A percentile compares a stretch with the other conserved stretches of the same genome.
These are phyloP conservation scores for Panaeolus papilionaceus DNA, from an alignment of 768 basidiomycete genomes.

Conservation along the genomic window DNA sequence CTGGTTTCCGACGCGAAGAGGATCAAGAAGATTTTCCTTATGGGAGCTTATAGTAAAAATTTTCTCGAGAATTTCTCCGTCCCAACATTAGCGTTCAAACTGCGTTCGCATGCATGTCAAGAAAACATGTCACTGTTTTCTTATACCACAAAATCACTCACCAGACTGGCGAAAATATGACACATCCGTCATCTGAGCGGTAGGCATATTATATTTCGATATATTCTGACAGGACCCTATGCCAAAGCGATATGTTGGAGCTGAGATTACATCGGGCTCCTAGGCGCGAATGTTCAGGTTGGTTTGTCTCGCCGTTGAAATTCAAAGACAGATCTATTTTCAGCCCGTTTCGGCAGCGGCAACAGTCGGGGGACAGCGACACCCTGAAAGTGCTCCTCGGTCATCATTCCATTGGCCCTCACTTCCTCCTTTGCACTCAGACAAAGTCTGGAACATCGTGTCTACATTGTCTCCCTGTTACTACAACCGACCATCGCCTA, in stretches of 20 bases:
- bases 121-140: background rate
- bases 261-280: slow-evolving; percentile 19
- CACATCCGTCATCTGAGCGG: slow-evolving; percentile 17
- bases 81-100: slow-evolving; percentile 21
- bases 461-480: slow-evolving; percentile 5
- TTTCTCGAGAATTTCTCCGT: slow-evolving; percentile 25
- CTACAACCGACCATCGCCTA: slow-evolving; percentile 12
- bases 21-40: slow-evolving; percentile 17
- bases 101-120: slow-evolving; percentile 30
- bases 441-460: background rate
- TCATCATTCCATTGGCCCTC: background rate
- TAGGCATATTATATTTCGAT: slow-evolving; percentile 11
- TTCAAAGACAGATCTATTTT: slow-evolving; percentile 29
- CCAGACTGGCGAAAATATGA: slow-evolving; percentile 1
- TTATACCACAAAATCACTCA: slow-evolving; percentile 13
- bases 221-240: slow-evolving; percentile 5
- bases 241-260: slow-evolving; percentile 5
- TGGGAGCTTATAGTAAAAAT: slow-evolving; percentile 18
- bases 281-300: slow-evolving; percentile 16
- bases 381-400: slow-evolving; percentile 7
- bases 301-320: slow-evolving; percentile 16
- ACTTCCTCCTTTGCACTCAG: background rate
- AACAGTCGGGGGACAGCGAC: slow-evolving; percentile 13
- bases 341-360: slow-evolving; percentile 21
- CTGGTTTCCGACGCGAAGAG: slow-evolving; percentile 4